Evolutionary conservation across 352 stramenopile species (phyloP), one percentile per base, ranked within the genome.

Genomic region (Nothophytophthora sp.): DNA sequence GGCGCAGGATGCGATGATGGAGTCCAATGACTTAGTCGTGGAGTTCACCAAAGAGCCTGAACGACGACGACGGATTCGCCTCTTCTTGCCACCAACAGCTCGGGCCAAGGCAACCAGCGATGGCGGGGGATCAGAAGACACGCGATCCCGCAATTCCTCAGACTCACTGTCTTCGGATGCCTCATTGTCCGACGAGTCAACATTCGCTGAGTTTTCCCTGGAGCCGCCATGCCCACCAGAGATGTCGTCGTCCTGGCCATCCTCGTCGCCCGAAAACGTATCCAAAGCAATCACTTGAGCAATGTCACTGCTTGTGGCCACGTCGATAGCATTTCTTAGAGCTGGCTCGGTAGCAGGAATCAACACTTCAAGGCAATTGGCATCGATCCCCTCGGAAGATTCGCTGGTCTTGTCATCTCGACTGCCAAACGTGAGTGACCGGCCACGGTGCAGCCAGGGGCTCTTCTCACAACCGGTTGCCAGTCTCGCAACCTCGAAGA

Each of bases 401-500:
- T 74, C 39, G 29, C 45, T 36, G 1, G n/a, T 5, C 32, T 63
- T 63, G 22, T 73, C 56, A 13, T 49, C 53, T 58, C 68, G 68
- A n/a, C 49, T 60, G 15, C 60, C 57, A 36, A 78, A 67, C 23
- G 65, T 79, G 29, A 71, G 55, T 4, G 70, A 70, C 36, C 70
- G 53, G 35, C 70, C 71, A 7, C 66, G 62, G 30, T 90, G 64
- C 8, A 90, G 50, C 79, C 79, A 90, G 18, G 71, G 35, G 46
- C 66, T 87, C 41, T 77, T 76, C 12, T 62, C 62, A 18, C 38
- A 67, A 18, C 63, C 46, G 16, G 47, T 67, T 16, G 52, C 63
- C 18, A 86, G 57, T 23, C 64, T 64, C 36, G 87, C 73, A 15
- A 96, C 86, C 43, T 96, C 86, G 55, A 92, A 96, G 50, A 88